Evolutionary conservation across 2,329 filamentous ascomycete species (phyloP).

Genomic region (Geosmithia flava): DNA sequence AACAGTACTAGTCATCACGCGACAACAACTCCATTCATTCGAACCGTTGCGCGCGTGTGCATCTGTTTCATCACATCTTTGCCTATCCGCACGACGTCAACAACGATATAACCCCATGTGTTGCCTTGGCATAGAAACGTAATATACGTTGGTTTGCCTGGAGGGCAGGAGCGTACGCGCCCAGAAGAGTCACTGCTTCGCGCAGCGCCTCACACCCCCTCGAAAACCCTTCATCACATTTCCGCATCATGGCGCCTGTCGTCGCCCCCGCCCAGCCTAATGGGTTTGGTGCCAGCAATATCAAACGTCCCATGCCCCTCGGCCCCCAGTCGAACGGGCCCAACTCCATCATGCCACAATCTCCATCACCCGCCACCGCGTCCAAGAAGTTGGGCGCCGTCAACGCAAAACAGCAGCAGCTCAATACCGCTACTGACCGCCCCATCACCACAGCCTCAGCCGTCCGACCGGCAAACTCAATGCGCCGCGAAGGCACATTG

Average conservation of each 20-base stretch:
- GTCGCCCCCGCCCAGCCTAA: constrained; percentile 22
- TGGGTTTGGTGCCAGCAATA: constrained; percentile 28
- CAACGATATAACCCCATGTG: too few relatives aligned
- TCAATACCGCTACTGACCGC: constrained; percentile 14
- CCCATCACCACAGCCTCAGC: constrained; percentile 22
- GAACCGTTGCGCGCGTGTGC: too few relatives aligned
- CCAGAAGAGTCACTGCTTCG: too few relatives aligned
- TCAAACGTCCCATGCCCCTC: constrained; percentile 55
- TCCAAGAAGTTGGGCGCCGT: constrained; percentile 37
- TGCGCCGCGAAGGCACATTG: constrained; percentile 41
- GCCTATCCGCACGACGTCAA: too few relatives aligned
- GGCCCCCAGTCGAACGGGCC: constrained; percentile 55
- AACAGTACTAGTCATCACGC: too few relatives aligned
- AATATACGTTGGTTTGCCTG: too few relatives aligned
- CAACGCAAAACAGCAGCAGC: constrained; percentile 17
- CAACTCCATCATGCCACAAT: constrained; percentile 39
- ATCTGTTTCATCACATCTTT: too few relatives aligned
- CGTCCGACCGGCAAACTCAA: constrained; percentile 41
- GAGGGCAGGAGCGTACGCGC: too few relatives aligned
- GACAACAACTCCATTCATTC: too few relatives aligned
- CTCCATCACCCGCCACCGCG: constrained; percentile 45
- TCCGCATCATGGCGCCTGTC: constrained; percentile 40
- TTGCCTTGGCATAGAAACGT: too few relatives aligned
- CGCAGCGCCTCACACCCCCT: too few relatives aligned
- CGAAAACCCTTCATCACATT: too few relatives aligned